phyloP scores from a whole-genome alignment of 805 yeast genomes.

The Wickerhamiella vanderwaltii region DNA sequence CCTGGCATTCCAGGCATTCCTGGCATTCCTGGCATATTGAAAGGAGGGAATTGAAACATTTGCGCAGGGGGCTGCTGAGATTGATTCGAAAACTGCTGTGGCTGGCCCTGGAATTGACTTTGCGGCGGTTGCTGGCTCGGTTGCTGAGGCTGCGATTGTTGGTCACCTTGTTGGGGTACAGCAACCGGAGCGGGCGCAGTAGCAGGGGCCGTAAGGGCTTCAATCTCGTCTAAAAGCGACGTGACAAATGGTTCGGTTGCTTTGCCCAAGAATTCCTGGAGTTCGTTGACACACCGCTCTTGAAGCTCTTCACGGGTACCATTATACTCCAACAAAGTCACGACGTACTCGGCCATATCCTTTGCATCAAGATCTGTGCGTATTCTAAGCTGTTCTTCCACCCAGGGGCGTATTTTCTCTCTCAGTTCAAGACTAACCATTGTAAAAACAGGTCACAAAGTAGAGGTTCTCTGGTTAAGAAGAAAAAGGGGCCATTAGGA shows the following conservation, averaged over 20 bases:
- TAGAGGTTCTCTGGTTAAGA: not conserved
- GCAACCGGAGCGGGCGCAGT: conserved; percentile 9
- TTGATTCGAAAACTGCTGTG: conserved; percentile 9
- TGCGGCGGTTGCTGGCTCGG: conserved; percentile 18
- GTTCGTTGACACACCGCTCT: conserved; percentile 27
- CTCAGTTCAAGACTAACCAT: conserved; percentile 10
- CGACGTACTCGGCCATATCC: conserved; percentile 35
- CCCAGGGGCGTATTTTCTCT: conserved; percentile 24
- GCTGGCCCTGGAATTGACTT: not conserved
- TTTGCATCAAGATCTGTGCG: conserved; percentile 33
- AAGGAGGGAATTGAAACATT: conserved; percentile 6
- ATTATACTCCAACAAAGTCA: conserved; percentile 33
- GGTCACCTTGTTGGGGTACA: not conserved
- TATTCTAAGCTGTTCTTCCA: conserved; percentile 19
- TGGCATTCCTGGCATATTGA: conserved; percentile 3
- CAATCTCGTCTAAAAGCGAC: conserved; percentile 26
- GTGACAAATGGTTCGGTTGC: conserved; percentile 27
- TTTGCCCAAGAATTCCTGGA: conserved; percentile 32
- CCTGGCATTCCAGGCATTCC: conserved; percentile 9
- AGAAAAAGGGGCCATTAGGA: not conserved
- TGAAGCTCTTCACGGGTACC: conserved; percentile 28
- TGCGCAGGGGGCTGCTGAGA: conserved; percentile 4
- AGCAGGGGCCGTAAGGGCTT: conserved; percentile 11
- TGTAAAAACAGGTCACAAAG: not conserved
- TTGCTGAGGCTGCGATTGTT: conserved; percentile 1